Evolutionary conservation across 306 rosid genomes (phyloP), one percentile per base, ranked within the genome.

Genomic region (Crotalaria pallida): DNA sequence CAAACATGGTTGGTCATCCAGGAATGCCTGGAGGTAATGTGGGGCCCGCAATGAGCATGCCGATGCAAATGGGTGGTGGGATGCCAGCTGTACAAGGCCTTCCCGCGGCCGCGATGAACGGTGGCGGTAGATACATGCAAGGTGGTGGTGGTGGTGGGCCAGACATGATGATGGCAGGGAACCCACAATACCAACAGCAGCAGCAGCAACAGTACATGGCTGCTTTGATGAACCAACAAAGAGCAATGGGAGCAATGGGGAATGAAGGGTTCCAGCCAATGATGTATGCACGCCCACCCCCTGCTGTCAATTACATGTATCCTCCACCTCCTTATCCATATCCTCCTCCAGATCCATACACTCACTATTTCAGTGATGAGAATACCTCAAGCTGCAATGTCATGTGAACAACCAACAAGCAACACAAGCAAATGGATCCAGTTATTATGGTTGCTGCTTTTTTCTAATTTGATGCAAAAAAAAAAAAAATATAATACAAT

Each of bases 341-440:
- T 7, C 88, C 82, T 5, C 90, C 81, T 15, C 74, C 82, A 0
- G 98, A 90, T 10, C 83, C 83, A 0, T 89, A 91, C 56, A 24
- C 89, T 3, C 80, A 91, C 75, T 81, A 78, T 49, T 94, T 91
- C 88, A 89, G 91, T 44, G 96, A 94, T 41, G 99, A 95, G 34
- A 91, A 91, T 66, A 84, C 99, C 34, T 80, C 96, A 6, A 87
- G 96, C 72, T 95, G 99, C 87, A 83, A 66, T 77, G 61, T 95
- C 36, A 95, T 95, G 98, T 94, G 90, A 91, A 8, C 6, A 6
- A 27, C 6, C 36, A 31, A 31, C 36, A 31, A 5, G 36, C n/a
- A n/a, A n/a, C n/a, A n/a, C n/a, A 31, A 31, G 36, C 43, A 8
- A 27, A 36, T 36, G 43, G 11, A 36, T 36, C 43, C 43, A 5